Percentiles rank a stretch among this genome's conserved stretches.
Conservation (phyloP, 371 early-diverging fungal genomes). For the Lichtheimia corymbifera region DNA sequence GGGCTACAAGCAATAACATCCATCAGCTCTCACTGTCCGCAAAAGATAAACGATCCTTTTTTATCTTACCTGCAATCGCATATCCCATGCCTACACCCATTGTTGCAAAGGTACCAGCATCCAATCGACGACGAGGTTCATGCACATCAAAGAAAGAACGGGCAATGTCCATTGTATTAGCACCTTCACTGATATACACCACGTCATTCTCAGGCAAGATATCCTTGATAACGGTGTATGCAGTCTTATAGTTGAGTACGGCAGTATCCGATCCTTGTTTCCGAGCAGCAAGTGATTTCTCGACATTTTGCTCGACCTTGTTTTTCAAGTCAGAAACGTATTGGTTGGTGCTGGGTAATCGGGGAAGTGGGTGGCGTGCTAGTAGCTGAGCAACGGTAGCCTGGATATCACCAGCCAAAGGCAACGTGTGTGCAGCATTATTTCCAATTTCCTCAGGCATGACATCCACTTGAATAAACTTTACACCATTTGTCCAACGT, state of each 20-base stretch:
- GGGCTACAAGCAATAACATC: conserved; percentile 37
- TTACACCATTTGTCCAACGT: conserved; percentile 54
- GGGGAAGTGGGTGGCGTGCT: conserved; percentile 9
- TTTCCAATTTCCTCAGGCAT: conserved; percentile 67
- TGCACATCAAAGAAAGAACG: conserved; percentile 70
- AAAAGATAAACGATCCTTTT: neutral
- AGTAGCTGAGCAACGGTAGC: conserved; percentile 54
- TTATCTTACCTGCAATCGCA: conserved; percentile 62
- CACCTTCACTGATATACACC: conserved; percentile 78
- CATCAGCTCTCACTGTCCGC: neutral
- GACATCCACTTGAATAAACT: conserved; percentile 77
- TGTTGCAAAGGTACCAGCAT: conserved; percentile 78
- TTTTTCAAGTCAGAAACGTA: conserved; percentile 35
- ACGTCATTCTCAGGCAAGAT: conserved; percentile 40
- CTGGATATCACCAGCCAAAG: conserved; percentile 68
- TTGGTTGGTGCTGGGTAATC: conserved; percentile 11
- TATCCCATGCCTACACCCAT: conserved; percentile 88
- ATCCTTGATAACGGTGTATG: conserved; percentile 64
- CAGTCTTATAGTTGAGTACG: conserved; percentile 71
- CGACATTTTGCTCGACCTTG: conserved; percentile 50
- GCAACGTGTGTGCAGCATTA: conserved; percentile 48
- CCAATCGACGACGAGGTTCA: conserved; percentile 69
- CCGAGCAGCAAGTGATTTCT: conserved; percentile 28
- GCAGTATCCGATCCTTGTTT: conserved; percentile 36
- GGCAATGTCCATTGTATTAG: conserved; percentile 87